phyloP scores from a whole-genome alignment of 306 rosid genomes.

The Datisca glomerata region DNA sequence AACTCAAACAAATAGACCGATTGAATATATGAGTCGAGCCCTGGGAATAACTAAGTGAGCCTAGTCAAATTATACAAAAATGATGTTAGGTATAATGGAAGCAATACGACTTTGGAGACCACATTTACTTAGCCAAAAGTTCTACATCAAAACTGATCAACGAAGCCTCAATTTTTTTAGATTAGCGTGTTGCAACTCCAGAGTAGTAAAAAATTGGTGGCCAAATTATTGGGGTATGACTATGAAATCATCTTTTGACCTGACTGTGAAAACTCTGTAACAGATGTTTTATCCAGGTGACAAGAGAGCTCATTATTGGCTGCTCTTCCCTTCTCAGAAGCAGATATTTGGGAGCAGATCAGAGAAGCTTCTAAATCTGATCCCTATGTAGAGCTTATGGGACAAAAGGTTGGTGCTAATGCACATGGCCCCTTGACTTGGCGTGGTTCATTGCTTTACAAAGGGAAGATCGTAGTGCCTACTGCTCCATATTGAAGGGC shows the following conservation, averaged over 20 bases:
- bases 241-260: not conserved
- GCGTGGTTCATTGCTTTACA: not conserved
- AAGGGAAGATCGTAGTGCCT: not conserved
- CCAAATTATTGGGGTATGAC: not conserved
- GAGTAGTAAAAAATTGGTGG: too few species aligned
- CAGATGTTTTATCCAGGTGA: not conserved
- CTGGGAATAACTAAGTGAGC: too few species aligned
- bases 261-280: not conserved
- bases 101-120: too few species aligned
- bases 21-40: not conserved
- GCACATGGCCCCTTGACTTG: too few species aligned
- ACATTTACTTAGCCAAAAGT: not conserved
- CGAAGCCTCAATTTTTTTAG: not conserved
- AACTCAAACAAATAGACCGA: not conserved
- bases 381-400: not conserved
- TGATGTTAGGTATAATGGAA: too few species aligned
- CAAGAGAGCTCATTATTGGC: too few species aligned
- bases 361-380: not conserved
- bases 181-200: too few species aligned
- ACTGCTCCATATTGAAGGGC: not conserved
- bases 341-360: too few species aligned
- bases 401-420: too few species aligned
- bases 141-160: not conserved
- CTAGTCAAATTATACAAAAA: too few species aligned
- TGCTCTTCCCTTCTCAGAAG: too few species aligned